Base-by-base conservation (phyloP, 176 grass and related monocot species). In the Oryza officinalis region DNA sequence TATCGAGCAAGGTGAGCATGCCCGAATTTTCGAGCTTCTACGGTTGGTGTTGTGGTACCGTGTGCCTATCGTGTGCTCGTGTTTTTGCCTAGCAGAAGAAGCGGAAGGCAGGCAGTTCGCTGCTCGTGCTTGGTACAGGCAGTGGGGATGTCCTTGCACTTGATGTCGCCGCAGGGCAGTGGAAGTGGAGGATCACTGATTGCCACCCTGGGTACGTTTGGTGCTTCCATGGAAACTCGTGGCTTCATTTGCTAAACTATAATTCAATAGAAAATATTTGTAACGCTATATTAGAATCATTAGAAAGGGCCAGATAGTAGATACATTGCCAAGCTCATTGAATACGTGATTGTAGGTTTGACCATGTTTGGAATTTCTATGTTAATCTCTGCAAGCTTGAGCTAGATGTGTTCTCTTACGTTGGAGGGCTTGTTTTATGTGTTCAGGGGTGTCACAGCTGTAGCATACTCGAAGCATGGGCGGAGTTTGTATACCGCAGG, bases 371-470 rank as follows among this genome's bases (percentile, higher is more conserved):
- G 20, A 35, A 63, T 82, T 80, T 74, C 20, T 18, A 15, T 87
- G 32, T 23, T 71, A 83, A 80, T 88, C 13, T 89, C 32, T 37
- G 26, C 25, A 77, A 65, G 12, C 6, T 67, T 54, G 8, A 65
- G 23, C 73, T 71, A 67, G 13, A 64, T 26, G 46, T 27, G 10
- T 77, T 87, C 23, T 63, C 25, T 87, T 87, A 87, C 41, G 13
- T 54, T 23, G 38, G 28, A 13, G 8, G 60, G 8, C 33, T 28
- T 82, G 54, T 80, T 76, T 78, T 10, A 57, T 75, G 43, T 80
- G n/a, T 83, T 74, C 81, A 99, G 96, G 86, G 96, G 93, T 17
- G 91, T 99, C 73, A 94, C 78, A 3, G 89, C 87, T 78, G 86
- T 99, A 85, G 80, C 89, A 25, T 96, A 86, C 85, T 92, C 89